These are phyloP conservation scores for Neurospora tetrasperma DNA, from an alignment of 495 filamentous ascomycete genomes.

Conservation along the genomic window DNA sequence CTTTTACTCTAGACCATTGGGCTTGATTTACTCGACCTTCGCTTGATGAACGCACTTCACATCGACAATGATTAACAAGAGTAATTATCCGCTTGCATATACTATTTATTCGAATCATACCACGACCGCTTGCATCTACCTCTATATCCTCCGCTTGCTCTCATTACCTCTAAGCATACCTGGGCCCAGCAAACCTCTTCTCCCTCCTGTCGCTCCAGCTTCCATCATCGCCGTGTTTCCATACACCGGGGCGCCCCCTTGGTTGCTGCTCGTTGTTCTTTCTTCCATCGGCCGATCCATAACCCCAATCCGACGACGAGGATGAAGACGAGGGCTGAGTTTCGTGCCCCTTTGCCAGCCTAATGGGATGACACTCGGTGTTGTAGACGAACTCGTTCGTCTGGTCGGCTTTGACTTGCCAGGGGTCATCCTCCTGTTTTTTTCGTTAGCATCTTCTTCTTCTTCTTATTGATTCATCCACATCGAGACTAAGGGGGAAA, in stretches of 20 bases:
- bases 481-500: too few relatives aligned
- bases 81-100: background rate
- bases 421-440: conserved; percentile 40
- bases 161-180: background rate
- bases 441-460: background rate
- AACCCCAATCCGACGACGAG: background rate
- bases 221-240: background rate
- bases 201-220: background rate
- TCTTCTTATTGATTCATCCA: background rate
- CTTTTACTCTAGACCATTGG: too few relatives aligned
- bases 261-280: background rate
- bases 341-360: conserved; percentile 27
- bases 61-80: background rate
- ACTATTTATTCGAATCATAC: background rate
- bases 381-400: conserved; percentile 67
- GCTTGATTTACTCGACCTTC: too few relatives aligned
- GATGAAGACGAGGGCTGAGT: background rate
- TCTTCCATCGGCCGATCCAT: background rate
- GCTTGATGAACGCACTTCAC: background rate
- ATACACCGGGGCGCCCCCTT: background rate
- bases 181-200: background rate
- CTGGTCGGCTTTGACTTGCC: conserved; percentile 50
- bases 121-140: background rate
- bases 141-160: background rate
- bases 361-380: conserved; percentile 74